phyloP scores from a whole-genome alignment of 805 yeast genomes.

The Kuraishia ogatae region DNA sequence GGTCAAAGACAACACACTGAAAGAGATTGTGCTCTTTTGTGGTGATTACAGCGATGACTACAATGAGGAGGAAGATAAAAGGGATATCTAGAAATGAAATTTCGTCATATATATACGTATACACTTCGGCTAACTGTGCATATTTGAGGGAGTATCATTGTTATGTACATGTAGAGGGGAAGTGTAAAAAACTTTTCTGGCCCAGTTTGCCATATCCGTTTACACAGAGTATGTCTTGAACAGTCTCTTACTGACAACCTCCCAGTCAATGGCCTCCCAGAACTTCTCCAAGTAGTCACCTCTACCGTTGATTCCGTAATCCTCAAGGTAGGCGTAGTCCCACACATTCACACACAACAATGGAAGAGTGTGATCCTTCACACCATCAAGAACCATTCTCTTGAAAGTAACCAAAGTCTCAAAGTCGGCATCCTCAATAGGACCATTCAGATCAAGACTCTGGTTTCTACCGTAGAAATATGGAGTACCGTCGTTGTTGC shows the following conservation, averaged over 20 bases:
- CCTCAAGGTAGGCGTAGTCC: constrained; percentile 83
- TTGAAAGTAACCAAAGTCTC: constrained; percentile 34
- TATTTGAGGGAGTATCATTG: no score
- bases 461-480: constrained; percentile 64
- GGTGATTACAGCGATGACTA: constrained; percentile 7
- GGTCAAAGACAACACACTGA: constrained; percentile 18
- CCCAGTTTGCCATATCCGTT: background rate
- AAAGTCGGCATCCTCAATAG: constrained; percentile 48
- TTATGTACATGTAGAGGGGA: background rate
- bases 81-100: background rate
- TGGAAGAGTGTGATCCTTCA: constrained; percentile 61
- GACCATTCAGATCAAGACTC: constrained; percentile 66
- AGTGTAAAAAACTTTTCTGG: no score
- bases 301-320: constrained; percentile 76
- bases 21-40: constrained; percentile 11
- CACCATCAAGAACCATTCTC: constrained; percentile 28
- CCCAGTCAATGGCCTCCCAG: constrained; percentile 83
- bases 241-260: constrained; percentile 45
- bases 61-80: constrained; percentile 5
- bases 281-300: constrained; percentile 65
- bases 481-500: constrained; percentile 75
- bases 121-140: no score
- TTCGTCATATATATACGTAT: no score
- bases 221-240: constrained; percentile 11
- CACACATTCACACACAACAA: constrained; percentile 74